Base-by-base conservation (phyloP, 345 rosid species). In the Citropsis articulata region DNA sequence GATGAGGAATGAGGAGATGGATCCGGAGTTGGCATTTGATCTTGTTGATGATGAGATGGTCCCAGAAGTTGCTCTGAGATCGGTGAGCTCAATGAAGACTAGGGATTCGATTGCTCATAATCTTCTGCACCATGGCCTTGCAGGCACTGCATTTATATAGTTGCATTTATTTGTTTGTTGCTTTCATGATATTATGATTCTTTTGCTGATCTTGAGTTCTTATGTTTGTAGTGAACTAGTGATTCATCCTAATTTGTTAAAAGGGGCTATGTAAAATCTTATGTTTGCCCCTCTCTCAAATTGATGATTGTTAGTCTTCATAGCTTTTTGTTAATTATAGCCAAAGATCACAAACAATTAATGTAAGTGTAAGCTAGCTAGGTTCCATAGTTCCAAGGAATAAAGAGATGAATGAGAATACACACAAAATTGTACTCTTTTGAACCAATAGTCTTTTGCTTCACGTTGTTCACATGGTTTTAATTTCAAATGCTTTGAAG, bases 81-180 rank as follows among this genome's bases (percentile, higher is more conserved):
- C 94, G 7, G 79, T 24, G 25, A 78, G 30, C 66, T 86, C 97
- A 0, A 78, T 84, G 84, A 91, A 90, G 83, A 90, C 94, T 6
- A 89, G 97, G 68, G 93, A 92, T 84, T 77, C 86, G 2, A 90
- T 92, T 74, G 93, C 97, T 30, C 94, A 92, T 78, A 88, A 92
- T 75, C 89, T 92, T 19, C 69, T 92, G 82, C 97, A 92, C 81
- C 93, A 90, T 48, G 89, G 94, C 62, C 90, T 85, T 9, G 97
- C 90, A 9, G 97, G 97, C 77, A 90, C 93, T 75, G 85, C 88
- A 57, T 92, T 90, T 72, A 75, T 90, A 2, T 89, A 86, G 65
- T 36, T 16, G 12, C 36, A 33, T 8, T 48, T 18, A 42, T 21
- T 38, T 19, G 25, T 71, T 74, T 65, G 56, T 70, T 72, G 57